Percentiles rank a stretch among this genome's conserved stretches.
Evolutionary conservation across 2,329 filamentous ascomycete genomes (phyloP).

Genomic region (Pseudogymnoascus sp.): DNA sequence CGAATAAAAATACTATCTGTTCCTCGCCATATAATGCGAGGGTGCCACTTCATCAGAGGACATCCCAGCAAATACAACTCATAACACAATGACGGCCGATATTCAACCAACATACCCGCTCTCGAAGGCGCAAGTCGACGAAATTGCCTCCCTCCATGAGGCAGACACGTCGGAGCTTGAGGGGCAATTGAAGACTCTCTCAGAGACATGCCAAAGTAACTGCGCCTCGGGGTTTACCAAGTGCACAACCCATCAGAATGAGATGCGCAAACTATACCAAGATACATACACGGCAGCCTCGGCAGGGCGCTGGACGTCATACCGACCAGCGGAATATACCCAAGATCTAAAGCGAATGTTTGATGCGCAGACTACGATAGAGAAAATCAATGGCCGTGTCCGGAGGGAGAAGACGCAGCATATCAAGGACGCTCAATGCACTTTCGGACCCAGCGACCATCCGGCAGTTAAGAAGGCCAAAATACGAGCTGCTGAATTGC

Average conservation of each 20-base stretch:
- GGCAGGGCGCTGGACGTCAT: background rate
- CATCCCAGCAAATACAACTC: background rate
- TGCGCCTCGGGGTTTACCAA: background rate
- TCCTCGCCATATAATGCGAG: slow-evolving; percentile 2
- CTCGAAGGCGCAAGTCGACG: background rate
- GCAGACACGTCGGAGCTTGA: slow-evolving; percentile 7
- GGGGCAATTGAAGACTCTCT: background rate
- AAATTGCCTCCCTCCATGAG: background rate
- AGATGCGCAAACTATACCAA: slow-evolving; percentile 1
- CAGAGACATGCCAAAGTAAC: background rate
- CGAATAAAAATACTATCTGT: background rate
- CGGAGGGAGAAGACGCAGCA: background rate
- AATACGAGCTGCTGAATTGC: background rate
- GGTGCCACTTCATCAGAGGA: background rate
- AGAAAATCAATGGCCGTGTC: background rate
- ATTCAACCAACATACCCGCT: background rate
- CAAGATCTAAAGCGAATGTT: background rate
- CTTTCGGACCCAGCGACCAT: background rate
- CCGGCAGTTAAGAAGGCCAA: background rate
- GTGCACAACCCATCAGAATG: slow-evolving; percentile 1
- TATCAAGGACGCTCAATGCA: background rate
- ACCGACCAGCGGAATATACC: background rate
- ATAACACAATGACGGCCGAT: slow-evolving; percentile 6
- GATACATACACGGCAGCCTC: background rate
- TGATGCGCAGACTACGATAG: slow-evolving; percentile 1